Evolutionary conservation across 2,329 filamentous ascomycete genomes (phyloP), one percentile per base, ranked within the genome.

Genomic region (Cordyceps cicadae): DNA sequence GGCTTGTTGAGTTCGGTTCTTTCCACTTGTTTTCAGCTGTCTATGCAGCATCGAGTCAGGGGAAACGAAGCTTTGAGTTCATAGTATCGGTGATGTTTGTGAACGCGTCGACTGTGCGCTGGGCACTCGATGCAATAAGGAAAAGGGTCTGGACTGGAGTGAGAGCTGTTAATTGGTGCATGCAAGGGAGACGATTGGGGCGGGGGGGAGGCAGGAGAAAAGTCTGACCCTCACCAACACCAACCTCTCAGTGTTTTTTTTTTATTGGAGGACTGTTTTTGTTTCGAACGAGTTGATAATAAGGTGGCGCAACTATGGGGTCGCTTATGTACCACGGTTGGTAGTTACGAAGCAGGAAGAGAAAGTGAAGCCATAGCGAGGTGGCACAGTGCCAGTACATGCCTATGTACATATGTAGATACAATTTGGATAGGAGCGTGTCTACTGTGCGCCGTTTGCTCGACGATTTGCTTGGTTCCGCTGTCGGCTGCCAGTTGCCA

Each of bases 391-490:
- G 46, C 46, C 21, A 11, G 32, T 15, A 41, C 39, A 14, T n/a
- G n/a, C n/a, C n/a, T n/a, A n/a, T n/a, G n/a, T n/a, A 41, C 11
- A n/a, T 4, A 39, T 41, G 3, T 12, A 15, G 39, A 41, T 6
- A 29, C 17, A 2, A 41, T n/a, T n/a, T n/a, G n/a, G n/a, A n/a
- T n/a, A n/a, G n/a, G n/a, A 5, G 14, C 24, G 34, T 9, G 12
- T 19, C 12, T 26, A 58, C 55, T 58, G 55, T 58, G 46, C 34
- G 46, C 55, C 55, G 55, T 58, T 58, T 58, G 55, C 46, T 51
- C 9, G 8, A 2, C 3, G 9, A 6, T 26, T 32, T 41, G 6
- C 24, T 24, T 24, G 39, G 39, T 17, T n/a, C 9, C 24, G 37
- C 45, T 41, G 34, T 6, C 32, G 32, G 21, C 55, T 50, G 34